Base-by-base conservation (phyloP, 169 alveolate species). In the Fabrea salina region DNA sequence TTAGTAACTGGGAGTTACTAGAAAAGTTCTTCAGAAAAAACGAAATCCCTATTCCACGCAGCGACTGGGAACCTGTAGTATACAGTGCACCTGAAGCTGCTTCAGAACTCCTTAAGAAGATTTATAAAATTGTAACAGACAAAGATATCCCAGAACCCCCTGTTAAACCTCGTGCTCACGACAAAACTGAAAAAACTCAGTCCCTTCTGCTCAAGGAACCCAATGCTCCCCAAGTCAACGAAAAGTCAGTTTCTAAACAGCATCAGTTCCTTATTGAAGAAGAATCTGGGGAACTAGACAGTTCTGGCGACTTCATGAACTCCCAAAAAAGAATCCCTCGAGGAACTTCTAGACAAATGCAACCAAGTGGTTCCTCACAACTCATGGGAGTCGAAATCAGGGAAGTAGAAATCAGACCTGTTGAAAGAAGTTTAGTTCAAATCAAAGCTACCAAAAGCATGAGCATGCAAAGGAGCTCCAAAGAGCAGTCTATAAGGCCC, bases 11-110 rank as follows among this genome's bases (percentile, higher is more conserved):
- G 84, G 79, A 41, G 30, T 43, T 33, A 3, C 79, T 82, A 50
- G 76, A 76, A 51, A 75, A 72, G 53, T 82, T 74, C 35, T 82
- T 82, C 54, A 19, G 66, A 22, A 75, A 56, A 50, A 27, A 75
- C 0, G 25, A 75, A 6, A 54, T 75, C 51, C 61, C 43, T 19
- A 82, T 82, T 49, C 35, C 39, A 30, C 39, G 19, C 5, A 61
- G 44, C 1, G 94, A 88, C 82, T 88, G 83, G 70, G 94, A 88
- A 40, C 88, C 90, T 13, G 94, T 88, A 19, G 74, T 85, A 6
- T 86, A 82, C 70, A 33, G 78, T 0, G 88, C 88, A 27, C 89
- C 90, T 6, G 89, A 80, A 22, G 94, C 94, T 2, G 80, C 78
- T 30, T 22, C 35, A 32, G 5, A 11, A 0, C 67, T 78, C 25